Evolutionary conservation across 441 rosid species (phyloP).

Genomic region (Pelargonium fulgidum): DNA sequence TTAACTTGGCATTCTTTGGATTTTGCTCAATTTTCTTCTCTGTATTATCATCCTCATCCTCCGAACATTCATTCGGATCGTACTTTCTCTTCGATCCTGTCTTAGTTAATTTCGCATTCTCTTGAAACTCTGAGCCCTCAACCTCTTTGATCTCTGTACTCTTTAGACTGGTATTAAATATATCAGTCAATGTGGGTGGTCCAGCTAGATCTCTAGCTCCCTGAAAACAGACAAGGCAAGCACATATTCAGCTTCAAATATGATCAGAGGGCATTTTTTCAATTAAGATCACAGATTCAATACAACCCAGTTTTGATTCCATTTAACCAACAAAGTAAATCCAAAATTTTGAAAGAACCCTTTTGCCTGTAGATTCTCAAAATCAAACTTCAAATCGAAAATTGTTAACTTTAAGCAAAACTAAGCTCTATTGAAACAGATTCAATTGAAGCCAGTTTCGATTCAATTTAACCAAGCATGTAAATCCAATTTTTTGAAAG

Average conservation of each 20-base stretch:
- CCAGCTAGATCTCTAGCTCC: slow-evolving; percentile 73
- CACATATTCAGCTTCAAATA: no score
- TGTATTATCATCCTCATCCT: slow-evolving; percentile 24
- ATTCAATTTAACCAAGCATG: neutral
- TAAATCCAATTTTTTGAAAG: neutral
- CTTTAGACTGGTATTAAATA: slow-evolving; percentile 41
- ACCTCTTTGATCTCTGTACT: slow-evolving; percentile 29
- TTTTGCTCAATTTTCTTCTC: slow-evolving; percentile 31
- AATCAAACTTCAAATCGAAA: no score
- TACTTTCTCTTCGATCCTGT: slow-evolving; percentile 59
- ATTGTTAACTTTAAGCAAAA: no score
- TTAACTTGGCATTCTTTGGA: slow-evolving; percentile 42
- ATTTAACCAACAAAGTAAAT: no score
- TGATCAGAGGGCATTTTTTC: no score
- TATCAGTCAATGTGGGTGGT: slow-evolving; percentile 69
- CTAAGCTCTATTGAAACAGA: no score
- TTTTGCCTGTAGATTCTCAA: no score
- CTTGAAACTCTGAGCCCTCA: slow-evolving; percentile 21
- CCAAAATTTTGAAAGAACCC: no score
- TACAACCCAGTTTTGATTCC: no score
- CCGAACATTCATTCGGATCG: slow-evolving; percentile 32
- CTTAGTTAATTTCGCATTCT: neutral
- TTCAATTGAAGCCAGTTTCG: no score
- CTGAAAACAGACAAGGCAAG: slow-evolving; percentile 27
- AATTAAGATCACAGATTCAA: neutral